Evolutionary conservation across 2,329 filamentous ascomycete genomes (phyloP).

Genomic region (Pyricularia pennisetigena): DNA sequence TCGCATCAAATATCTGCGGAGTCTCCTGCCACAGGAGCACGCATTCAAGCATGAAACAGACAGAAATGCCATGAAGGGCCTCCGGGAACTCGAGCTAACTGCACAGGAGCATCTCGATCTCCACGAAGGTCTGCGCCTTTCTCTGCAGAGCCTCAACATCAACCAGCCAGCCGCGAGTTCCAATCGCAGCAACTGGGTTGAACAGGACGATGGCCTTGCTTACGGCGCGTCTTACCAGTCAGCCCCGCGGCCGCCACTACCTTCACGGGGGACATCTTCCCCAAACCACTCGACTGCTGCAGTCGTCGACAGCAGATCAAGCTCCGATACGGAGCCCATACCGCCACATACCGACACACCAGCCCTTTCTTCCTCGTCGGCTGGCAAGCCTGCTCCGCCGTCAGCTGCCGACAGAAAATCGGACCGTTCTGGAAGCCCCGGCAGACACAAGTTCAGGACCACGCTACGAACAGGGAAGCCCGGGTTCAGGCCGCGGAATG

Average conservation of each 20-base stretch:
- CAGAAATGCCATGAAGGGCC: conserved; percentile 67
- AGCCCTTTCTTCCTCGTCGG: neutral
- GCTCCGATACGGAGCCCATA: neutral
- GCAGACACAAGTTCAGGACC: conserved; percentile 52
- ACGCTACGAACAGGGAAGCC: conserved; percentile 43
- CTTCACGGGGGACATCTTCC: conserved; percentile 21
- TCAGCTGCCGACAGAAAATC: neutral
- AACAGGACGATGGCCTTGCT: conserved; percentile 41
- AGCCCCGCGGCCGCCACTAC: conserved; percentile 58
- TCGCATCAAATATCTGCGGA: neutral
- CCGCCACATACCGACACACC: neutral
- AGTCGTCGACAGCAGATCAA: conserved; percentile 1
- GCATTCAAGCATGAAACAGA: conserved; percentile 63
- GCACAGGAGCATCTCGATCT: conserved; percentile 90
- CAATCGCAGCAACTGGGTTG: neutral
- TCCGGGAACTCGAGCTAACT: conserved; percentile 76
- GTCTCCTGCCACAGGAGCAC: neutral
- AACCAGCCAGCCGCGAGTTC: neutral
- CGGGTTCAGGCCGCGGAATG: conserved; percentile 9
- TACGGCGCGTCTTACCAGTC: conserved; percentile 75
- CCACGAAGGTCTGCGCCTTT: conserved; percentile 67
- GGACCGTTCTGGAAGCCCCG: conserved; percentile 42
- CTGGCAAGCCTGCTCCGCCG: neutral
- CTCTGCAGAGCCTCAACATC: conserved; percentile 34
- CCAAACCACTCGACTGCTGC: neutral